A percentile compares a stretch with the other conserved stretches of the same genome.
phyloP scores from a whole-genome alignment of 2,329 filamentous ascomycete genomes.

The Neonectria coccinea region DNA sequence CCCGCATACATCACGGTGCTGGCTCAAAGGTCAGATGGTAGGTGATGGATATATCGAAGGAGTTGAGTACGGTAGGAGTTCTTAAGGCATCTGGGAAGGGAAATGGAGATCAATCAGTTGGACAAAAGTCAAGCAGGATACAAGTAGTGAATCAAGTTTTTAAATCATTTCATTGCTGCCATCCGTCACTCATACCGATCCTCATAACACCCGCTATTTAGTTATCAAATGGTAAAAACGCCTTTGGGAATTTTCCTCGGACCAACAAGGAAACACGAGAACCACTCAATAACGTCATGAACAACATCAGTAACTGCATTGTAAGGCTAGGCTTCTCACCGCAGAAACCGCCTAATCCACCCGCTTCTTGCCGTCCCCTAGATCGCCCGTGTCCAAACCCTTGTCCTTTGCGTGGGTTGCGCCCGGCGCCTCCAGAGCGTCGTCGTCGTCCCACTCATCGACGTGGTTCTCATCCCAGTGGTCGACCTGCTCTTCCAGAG shows the following conservation, averaged over 20 bases:
- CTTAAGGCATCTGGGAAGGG: background rate
- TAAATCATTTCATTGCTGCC: constrained; percentile 5
- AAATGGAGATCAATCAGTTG: background rate
- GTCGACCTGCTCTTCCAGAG: constrained; percentile 85
- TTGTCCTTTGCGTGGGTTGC: constrained; percentile 34
- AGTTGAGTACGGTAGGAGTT: background rate
- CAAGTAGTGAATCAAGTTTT: background rate
- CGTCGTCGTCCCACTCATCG: constrained; percentile 69
- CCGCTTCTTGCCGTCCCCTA: constrained; percentile 50
- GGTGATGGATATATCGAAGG: background rate
- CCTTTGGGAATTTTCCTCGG: constrained; percentile 1
- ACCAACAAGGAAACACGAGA: constrained; percentile 26
- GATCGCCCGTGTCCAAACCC: constrained; percentile 42
- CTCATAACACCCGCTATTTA: constrained; percentile 26
- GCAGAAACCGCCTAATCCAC: constrained; percentile 43
- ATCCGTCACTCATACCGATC: constrained; percentile 10
- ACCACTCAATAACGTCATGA: constrained; percentile 25
- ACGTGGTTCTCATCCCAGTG: constrained; percentile 90
- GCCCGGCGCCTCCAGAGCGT: constrained; percentile 46
- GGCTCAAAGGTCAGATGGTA: background rate
- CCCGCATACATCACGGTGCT: too few relatives aligned
- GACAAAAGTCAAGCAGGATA: background rate
- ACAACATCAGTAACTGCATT: constrained; percentile 7
- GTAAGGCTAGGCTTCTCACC: background rate
- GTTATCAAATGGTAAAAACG: constrained; percentile 20